Base-by-base conservation (phyloP, 306 rosid genomes). In the Notholithocarpus densiflorus region DNA sequence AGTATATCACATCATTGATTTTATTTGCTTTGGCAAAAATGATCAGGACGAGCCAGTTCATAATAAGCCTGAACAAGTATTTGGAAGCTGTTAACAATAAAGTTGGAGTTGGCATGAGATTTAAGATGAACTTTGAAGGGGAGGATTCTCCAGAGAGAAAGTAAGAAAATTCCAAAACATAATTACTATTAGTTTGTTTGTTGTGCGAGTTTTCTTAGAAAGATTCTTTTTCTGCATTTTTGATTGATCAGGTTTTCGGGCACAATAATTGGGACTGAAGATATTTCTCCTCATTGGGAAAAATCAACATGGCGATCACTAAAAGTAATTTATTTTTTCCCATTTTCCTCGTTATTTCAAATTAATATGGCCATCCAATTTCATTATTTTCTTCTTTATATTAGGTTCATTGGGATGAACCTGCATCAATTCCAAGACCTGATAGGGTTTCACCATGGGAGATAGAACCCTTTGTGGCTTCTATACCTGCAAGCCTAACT, bases 391-490 rank as follows among this genome's bases (percentile, higher is more conserved):
- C 76, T 18, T 72, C 62, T 68, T 77, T 71, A 32, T 74, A 59
- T 81, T 85, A 95, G 99, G 99, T 93, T 83, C 98, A 93, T 81
- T 95, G 99, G 99, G 99, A 95, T 81, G 99, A 95, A 79, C 86
- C 90, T 73, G 85, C 97, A 62, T 78, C 98, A 53, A 80, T 91
- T 84, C 77, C 82, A 14, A 89, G 98, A 85, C 99, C 98, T 31
- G 97, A 91, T 23, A 90, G 94, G 88, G 97, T 95, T 77, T 95
- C 98, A 2, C 90, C 97, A 5, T 95, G 98, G 98, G 97, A 95
- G 84, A 88, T 95, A 75, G 98, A 95, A 72, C 96, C 97, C 12
- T 89, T 88, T 68, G 85, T 88, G 71, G 84, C 92, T 75, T 79
- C 96, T 31, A 56, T 74, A 71, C 80, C 86, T 26, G 66, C 90